Evolutionary conservation across 2,329 filamentous ascomycete species (phyloP).

Genomic region (Fusarium oxysporum): DNA sequence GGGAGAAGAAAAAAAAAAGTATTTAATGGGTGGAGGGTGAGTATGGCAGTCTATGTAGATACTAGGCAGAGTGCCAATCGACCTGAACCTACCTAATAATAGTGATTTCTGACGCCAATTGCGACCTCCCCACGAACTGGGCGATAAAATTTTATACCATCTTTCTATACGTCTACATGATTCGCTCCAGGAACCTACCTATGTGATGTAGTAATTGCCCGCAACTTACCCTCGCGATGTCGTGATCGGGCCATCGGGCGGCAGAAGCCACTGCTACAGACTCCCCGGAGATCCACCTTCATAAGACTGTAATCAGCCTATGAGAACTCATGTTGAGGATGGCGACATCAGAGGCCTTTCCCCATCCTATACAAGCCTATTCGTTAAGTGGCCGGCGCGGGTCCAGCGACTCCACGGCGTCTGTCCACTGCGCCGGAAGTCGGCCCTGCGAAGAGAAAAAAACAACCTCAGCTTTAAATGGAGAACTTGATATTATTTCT

Average conservation of each 20-base stretch:
- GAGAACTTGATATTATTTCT: not conserved
- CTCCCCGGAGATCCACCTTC: slow-evolving; percentile 18
- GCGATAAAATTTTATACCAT: slow-evolving; percentile 18
- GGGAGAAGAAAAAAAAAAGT: not conserved
- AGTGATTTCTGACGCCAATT: slow-evolving; percentile 6
- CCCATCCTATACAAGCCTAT: slow-evolving; percentile 25
- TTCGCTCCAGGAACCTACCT: slow-evolving; percentile 1
- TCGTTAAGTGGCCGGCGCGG: slow-evolving; percentile 17
- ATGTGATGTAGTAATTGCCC: not conserved
- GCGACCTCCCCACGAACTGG: slow-evolving; percentile 9
- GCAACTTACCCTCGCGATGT: slow-evolving; percentile 28
- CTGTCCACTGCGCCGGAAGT: slow-evolving; percentile 40
- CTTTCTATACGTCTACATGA: not conserved
- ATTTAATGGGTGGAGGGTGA: not conserved
- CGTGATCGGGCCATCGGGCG: slow-evolving; percentile 40
- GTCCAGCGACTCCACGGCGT: slow-evolving; percentile 20
- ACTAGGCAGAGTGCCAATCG: not conserved
- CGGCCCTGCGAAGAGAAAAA: slow-evolving; percentile 23
- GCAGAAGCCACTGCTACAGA: slow-evolving; percentile 26
- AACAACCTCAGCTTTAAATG: not conserved
- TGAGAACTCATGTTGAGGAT: slow-evolving; percentile 21
- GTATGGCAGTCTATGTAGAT: not conserved
- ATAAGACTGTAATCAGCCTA: slow-evolving; percentile 20
- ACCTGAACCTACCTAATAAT: slow-evolving; percentile 6
- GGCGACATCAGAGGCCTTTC: slow-evolving; percentile 35